phyloP scores from a whole-genome alignment of 192 early-diverging fungal genomes.

The Backusella australiensis region DNA sequence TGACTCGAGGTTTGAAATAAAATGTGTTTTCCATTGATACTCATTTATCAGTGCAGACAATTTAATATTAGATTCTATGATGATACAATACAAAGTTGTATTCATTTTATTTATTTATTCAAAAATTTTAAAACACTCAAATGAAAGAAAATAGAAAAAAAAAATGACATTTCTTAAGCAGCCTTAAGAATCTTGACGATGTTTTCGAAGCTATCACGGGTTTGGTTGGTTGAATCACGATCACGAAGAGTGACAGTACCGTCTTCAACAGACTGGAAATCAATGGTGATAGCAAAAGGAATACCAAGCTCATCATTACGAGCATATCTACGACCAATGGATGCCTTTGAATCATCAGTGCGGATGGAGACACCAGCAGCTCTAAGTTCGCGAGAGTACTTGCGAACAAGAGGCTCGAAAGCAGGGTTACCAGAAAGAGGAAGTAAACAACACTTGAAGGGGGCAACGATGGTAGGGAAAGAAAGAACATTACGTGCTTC shows the following conservation, averaged over 20 bases:
- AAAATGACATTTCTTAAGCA: background rate
- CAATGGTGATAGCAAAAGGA: conserved; percentile 95
- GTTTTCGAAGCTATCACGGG: conserved; percentile 72
- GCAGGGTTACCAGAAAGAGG: conserved; percentile 81
- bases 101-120: conserved; percentile 8
- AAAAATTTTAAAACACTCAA: background rate
- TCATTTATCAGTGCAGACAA: background rate
- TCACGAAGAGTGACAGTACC: conserved; percentile 93
- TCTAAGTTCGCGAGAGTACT: conserved; percentile 71
- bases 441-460: conserved; percentile 91
- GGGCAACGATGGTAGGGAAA: conserved; percentile 90
- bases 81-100: background rate
- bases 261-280: conserved; percentile 97
- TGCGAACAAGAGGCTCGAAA: conserved; percentile 68
- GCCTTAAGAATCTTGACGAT: conserved; percentile 65
- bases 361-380: conserved; percentile 73
- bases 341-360: conserved; percentile 84
- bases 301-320: conserved; percentile 98
- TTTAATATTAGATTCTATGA: background rate
- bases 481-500: conserved; percentile 88
- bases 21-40: background rate
- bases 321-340: conserved; percentile 94
- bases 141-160: background rate
- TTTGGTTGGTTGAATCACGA: conserved; percentile 94
- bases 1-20: background rate